Base-by-base conservation (phyloP, 2,329 filamentous ascomycete species). In the Fusarium algeriense region DNA sequence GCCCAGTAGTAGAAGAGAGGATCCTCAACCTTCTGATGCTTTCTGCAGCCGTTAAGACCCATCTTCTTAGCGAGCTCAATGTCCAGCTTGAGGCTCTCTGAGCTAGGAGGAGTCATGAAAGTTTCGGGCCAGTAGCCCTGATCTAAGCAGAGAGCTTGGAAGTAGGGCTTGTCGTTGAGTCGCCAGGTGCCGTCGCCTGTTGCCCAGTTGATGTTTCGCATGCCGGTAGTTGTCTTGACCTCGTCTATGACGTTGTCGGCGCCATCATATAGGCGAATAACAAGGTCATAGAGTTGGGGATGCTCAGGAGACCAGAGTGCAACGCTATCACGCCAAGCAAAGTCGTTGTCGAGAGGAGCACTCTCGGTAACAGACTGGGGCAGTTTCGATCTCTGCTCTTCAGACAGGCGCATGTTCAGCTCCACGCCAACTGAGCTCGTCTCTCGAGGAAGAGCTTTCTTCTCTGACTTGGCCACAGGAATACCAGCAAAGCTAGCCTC, bases 21-120 rank as follows among this genome's bases (percentile, higher is more conserved):
- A 52, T 89, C 87, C 78, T 90, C 89, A 43, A 90, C 87, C 74
- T 90, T 90, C 75, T 90, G 88, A 76, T 91, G 89, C 79, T 90
- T 90, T 61, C 89, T 84, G 76, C 88, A 90, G 3, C 88, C 89
- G 75, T 90, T 90, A 81, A 90, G 88, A 12, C 89, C 89, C 86
- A 90, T 89, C 20, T 81, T 82, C 80, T 90, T 90, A 20, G 83
- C 80, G 5, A 89, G 81, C 64, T 86, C 82, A 64, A 90, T 89
- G 71, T 90, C 88, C 1, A 71, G 58, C 67, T 83, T 84, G 19
- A 89, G 76, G 6, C 81, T 82, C 11, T 83, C 78, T 0, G 81
- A 77, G 0, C 82, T 82, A 0, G 88, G 87, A 2, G 88, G 88
- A 7, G 89, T 90, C 81, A 90, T 84, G 67, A 89, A 85, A 0